These are phyloP conservation scores for Metarhizium sp. DNA, from an alignment of 2,329 filamentous ascomycete genomes.

Conservation along the genomic window DNA sequence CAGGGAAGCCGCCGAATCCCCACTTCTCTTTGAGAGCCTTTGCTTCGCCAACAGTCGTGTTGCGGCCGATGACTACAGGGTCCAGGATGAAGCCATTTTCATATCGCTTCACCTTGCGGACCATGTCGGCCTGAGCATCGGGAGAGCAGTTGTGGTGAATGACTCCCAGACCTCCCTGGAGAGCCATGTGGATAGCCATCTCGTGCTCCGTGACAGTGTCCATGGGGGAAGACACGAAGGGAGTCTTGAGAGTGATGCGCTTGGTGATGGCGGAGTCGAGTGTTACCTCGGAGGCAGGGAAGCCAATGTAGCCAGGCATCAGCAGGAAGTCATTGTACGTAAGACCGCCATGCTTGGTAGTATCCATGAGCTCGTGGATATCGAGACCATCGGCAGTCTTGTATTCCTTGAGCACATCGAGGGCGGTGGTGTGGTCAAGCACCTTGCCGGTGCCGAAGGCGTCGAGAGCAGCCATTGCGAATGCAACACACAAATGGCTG, in stretches of 20 bases:
- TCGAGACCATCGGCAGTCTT: constrained; percentile 75
- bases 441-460: constrained; percentile 43
- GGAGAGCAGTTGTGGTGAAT: constrained; percentile 99
- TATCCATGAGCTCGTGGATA: constrained; percentile 79
- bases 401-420: constrained; percentile 78
- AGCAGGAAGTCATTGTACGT: constrained; percentile 99
- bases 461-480: constrained; percentile 54
- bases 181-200: constrained; percentile 97
- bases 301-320: constrained; percentile 95
- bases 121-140: constrained; percentile 96
- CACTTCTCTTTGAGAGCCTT: constrained; percentile 93
- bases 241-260: constrained; percentile 91
- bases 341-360: constrained; percentile 82
- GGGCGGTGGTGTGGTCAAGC: constrained; percentile 65
- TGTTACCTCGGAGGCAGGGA: constrained; percentile 78
- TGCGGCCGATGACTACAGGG: constrained; percentile 81
- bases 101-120: constrained; percentile 96
- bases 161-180: constrained; percentile 81
- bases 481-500: constrained; percentile 15
- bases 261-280: constrained; percentile 92
- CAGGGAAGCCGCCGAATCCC: constrained; percentile 97
- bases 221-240: constrained; percentile 97
- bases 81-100: constrained; percentile 99
- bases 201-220: constrained; percentile 99
- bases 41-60: constrained; percentile 83